Base-by-base conservation (phyloP, 1,284 basidiomycete genomes). In the Mycena citricolor region DNA sequence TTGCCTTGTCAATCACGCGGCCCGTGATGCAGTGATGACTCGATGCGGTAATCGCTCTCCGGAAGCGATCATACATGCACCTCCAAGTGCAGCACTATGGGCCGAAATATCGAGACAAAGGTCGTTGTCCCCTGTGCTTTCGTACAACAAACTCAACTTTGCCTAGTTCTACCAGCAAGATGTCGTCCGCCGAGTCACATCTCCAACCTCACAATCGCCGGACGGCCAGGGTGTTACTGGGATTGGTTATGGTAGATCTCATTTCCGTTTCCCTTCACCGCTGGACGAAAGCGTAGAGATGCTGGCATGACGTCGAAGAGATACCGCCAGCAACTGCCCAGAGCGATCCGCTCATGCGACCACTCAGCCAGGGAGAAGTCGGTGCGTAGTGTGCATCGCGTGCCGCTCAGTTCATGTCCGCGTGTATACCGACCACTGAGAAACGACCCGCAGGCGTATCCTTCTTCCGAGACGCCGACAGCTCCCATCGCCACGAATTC, bases 261-360 rank as follows among this genome's bases (percentile, higher is more conserved):
- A 23, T 4, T 16, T 32, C 35, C n/a, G n/a, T 14, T n/a, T 14
- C 5, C 14, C 25, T 7, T 28, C 11, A 33, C 39, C 5, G 41
- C 32, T 44, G 7, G 33, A 12, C 13, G 6, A 8, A 12, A 28
- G 8, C 42, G 38, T 54, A 89, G 86, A 77, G 85, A 61, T 87
- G 84, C 58, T 90, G 87, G 87, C 83, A 88, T 55, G 87, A 90
- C 61, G 76, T 79, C 10, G 86, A 90, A 55, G 85, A 88, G 49
- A 56, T 77, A 19, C 73, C 74, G 22, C 69, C 69, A 0, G 61
- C 67, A 11, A 63, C 65, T 22, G 65, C 74, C 23, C 62, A 70
- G 42, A 55, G 64, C 32, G 86, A 90, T 61, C 85, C 86, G 11
- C 71, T 92, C 39, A 80, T 89, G 70, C 74, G 88, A 30, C 78